Evolutionary conservation across 2,329 filamentous ascomycete genomes (phyloP), one percentile per base, ranked within the genome.

Genomic region (Talaromyces piceae): DNA sequence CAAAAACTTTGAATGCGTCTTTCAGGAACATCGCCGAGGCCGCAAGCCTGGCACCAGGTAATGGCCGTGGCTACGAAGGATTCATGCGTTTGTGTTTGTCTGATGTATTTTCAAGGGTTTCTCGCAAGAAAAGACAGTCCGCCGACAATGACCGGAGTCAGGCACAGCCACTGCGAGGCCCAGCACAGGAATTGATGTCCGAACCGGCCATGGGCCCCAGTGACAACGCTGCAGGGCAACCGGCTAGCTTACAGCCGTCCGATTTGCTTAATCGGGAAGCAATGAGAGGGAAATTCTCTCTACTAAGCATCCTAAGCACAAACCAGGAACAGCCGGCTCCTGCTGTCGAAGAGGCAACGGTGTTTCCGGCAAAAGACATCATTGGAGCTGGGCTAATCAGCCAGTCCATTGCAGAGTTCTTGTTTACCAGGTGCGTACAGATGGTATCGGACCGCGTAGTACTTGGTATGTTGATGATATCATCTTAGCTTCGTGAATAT

Each of bases 1-100:
- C 20, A 69, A 71, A 47, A 63, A 63, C 1, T 52, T 71, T 2
- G 62, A 68, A 5, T 73, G 69, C 50, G 54, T 70, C 1, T 69
- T 70, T 50, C 61, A 64, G 46, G 58, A 68, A 49, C 70, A 73
- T 55, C 67, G 64, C 6, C 65, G 70, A 13, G 70, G 70, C 5
- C 61, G 70, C 18, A 72, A 51, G 66, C 52, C 64, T 59, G 2
- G 67, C 61, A 33, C 51, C 39, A 64, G 59, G 66, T 68, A 55
- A n/a, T n/a, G n/a, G n/a, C n/a, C n/a, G n/a, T n/a, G n/a, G n/a
- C n/a, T n/a, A n/a, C n/a, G n/a, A n/a, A n/a, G n/a, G n/a, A n/a
- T n/a, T n/a, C n/a, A n/a, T n/a, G n/a, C n/a, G n/a, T n/a, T n/a
- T n/a, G n/a, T n/a, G n/a, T n/a, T n/a, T n/a, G n/a, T n/a, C n/a